Base-by-base conservation (phyloP, 345 rosid genomes). In the Ceriops zippeliana region DNA sequence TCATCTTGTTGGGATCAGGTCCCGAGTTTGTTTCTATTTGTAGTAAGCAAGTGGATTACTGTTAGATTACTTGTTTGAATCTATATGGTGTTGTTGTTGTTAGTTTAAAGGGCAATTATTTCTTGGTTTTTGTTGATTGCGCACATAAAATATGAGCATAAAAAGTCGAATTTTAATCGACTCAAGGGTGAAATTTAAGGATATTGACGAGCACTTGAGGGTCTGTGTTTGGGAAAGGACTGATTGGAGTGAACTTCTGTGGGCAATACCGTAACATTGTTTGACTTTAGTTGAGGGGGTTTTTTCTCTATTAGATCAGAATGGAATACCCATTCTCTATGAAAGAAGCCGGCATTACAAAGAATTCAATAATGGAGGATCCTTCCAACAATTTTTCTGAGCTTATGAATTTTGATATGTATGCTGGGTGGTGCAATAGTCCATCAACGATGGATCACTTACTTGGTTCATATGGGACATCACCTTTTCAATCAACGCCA, bases 291-390 rank as follows among this genome's bases (percentile, higher is more conserved):
- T 57, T 52, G 32, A 67, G 70, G 16, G 66, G 24, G 62, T 38
- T 16, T 34, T 30, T 52, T 62, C 5, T 30, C 60, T 24, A 42
- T 63, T 65, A 22, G 63, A 66, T 46, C 24, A 65, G 53, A 61
- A 90, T 93, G 98, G 96, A 93, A 17, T 64, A 79, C 71, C 73
- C 75, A 63, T 83, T 74, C 80, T 82, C 88, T 15, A 68, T 87
- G 0, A 87, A 81, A 77, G 89, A 77, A 64, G 87, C 73, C 61
- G 61, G 35, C 35, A 52, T 65, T 20, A 0, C 75, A 9, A 81
- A 74, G 79, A 84, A 69, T 81, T 76, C 77, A 6, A 28, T 64
- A 67, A 64, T 63, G 5, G 96, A 84, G 53, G 92, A 90, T 59
- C 75, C 86, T 17, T 78, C 80, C 31, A 73, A 64, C 71, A 79